Percentiles rank a stretch among this genome's conserved stretches.
phyloP scores from a whole-genome alignment of 2,329 filamentous ascomycete genomes.

The Colletotrichum cuscutae region DNA sequence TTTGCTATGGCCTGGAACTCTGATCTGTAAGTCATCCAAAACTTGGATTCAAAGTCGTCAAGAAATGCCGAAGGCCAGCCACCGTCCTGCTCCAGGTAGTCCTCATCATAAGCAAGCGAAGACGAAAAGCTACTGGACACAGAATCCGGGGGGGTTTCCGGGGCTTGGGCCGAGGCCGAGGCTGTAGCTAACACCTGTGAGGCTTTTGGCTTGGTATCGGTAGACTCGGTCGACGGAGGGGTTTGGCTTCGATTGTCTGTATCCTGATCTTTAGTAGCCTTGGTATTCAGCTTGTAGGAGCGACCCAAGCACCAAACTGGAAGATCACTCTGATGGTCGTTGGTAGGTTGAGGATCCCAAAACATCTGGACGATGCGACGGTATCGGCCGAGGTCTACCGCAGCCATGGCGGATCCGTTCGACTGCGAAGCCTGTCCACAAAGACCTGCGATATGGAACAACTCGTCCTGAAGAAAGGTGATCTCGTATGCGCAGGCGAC shows the following conservation, averaged over 20 bases:
- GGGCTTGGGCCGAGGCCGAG: constrained; percentile 42
- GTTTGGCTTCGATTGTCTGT: constrained; percentile 26
- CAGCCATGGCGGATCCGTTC: constrained; percentile 55
- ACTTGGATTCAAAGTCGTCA: constrained; percentile 89
- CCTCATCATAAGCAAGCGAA: constrained; percentile 58
- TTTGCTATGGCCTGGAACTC: constrained; percentile 86
- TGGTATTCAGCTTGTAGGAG: constrained; percentile 58
- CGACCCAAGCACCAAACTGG: constrained; percentile 86
- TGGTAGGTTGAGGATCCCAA: constrained; percentile 89
- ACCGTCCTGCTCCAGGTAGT: constrained; percentile 52
- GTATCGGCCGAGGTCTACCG: constrained; percentile 78
- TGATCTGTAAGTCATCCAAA: constrained; percentile 97
- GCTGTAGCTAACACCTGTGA: constrained; percentile 22
- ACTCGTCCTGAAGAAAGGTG: not conserved
- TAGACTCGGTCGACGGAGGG: constrained; percentile 18
- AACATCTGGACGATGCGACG: constrained; percentile 90
- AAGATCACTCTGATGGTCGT: constrained; percentile 73
- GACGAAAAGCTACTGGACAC: constrained; percentile 62
- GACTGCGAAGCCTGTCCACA: not conserved
- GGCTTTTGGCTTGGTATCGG: constrained; percentile 3
- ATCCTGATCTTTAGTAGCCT: constrained; percentile 33
- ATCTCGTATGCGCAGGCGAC: not conserved
- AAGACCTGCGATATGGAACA: not conserved
- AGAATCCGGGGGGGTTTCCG: constrained; percentile 60
- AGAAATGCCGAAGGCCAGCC: constrained; percentile 89